Evolutionary conservation across 2,329 filamentous ascomycete species (phyloP).

Genomic region (Stachybotrys elegans): DNA sequence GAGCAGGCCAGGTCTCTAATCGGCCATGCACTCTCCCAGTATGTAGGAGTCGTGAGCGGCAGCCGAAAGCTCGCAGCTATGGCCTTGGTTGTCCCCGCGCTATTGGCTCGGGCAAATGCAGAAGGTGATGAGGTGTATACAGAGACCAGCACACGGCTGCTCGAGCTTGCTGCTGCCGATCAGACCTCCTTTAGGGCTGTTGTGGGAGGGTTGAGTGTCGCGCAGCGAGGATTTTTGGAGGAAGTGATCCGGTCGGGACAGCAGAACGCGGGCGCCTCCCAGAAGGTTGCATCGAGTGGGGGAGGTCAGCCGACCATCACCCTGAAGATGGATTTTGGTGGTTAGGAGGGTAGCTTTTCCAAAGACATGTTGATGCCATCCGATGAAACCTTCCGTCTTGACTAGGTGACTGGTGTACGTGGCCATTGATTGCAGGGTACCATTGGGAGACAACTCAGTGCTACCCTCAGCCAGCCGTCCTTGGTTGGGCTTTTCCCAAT

Average conservation of each 20-base stretch:
- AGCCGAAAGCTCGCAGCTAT: slow-evolving; percentile 56
- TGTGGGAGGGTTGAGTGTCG: slow-evolving; percentile 64
- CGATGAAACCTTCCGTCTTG: no score
- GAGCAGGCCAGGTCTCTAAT: slow-evolving; percentile 69
- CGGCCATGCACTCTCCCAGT: slow-evolving; percentile 70
- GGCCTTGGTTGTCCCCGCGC: slow-evolving; percentile 69
- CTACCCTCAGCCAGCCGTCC: no score
- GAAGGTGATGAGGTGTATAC: slow-evolving; percentile 57
- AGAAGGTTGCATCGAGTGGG: slow-evolving; percentile 34
- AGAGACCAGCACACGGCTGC: slow-evolving; percentile 70
- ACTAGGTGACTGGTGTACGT: no score
- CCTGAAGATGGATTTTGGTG: slow-evolving; percentile 87
- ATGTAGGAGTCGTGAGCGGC: slow-evolving; percentile 46
- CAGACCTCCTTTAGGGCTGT: slow-evolving; percentile 68
- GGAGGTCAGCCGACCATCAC: slow-evolving; percentile 75
- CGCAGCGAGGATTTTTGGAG: slow-evolving; percentile 74
- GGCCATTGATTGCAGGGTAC: no score
- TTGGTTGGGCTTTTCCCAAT: no score
- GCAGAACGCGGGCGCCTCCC: slow-evolving; percentile 34
- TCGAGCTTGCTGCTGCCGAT: slow-evolving; percentile 77
- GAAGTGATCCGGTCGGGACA: slow-evolving; percentile 67
- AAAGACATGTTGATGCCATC: no score
- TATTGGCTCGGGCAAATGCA: slow-evolving; percentile 66
- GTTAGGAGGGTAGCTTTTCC: slow-evolving; percentile 15
- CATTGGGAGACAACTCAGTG: no score